Evolutionary conservation across 2,329 filamentous ascomycete species (phyloP), one percentile per base, ranked within the genome.

Genomic region (Talaromyces marneffei): DNA sequence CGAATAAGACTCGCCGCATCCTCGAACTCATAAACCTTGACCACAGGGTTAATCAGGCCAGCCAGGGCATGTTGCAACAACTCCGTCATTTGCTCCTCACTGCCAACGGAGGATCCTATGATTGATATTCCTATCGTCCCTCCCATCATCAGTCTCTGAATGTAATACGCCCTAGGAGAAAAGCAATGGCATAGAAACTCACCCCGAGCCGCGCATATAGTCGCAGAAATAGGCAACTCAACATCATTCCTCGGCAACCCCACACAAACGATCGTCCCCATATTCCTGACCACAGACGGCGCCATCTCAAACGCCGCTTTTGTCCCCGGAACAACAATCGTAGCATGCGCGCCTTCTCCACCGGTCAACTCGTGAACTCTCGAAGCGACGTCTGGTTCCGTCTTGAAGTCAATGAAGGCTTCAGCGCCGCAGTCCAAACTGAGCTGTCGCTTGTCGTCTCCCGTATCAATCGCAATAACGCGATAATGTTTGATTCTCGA

Each of bases 401-500:
- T 46, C 20, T 12, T 25, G 10, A 25, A 54, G 12, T 60, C 57
- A 3, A 54, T 7, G 8, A 53, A 53, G n/a, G 33, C 23, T 31
- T 60, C 46, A 14, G 46, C 46, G 10, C 57, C 57, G 16, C 46
- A 29, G 1, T 50, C 20, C 46, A 42, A 5, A 18, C 57, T 52
- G 14, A 59, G 42, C 4, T 23, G 18, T 5, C 46, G 20, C 23
- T 59, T 59, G 8, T 48, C 57, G 10, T 53, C 33, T 2, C 57
- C 42, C 14, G 44, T n/a, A 37, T 60, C 58, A n/a, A 60, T 60
- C 4, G 25, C 58, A n/a, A 60, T 52, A 31, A 60, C 58, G 7
- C 58, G 58, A 14, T 54, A 27, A 2, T 48, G 48, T 14, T 55
- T 44, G 6, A 27, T 25, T 5, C 31, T 53, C 7, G 20, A 25